Evolutionary conservation across 306 rosid species (phyloP).

Genomic region (Clitoria ternatea): DNA sequence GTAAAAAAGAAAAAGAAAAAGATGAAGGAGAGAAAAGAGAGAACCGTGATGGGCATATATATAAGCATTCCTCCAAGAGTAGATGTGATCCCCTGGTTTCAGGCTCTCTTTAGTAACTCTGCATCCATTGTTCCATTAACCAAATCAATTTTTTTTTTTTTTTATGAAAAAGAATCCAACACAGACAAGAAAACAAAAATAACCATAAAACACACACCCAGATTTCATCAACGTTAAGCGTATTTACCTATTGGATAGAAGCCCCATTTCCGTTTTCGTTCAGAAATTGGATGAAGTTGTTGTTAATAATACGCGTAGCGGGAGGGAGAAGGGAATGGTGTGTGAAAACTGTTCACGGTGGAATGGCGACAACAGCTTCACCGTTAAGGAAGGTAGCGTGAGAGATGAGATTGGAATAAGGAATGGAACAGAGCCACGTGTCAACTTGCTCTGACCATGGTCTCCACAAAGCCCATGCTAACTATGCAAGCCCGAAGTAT

Average conservation of each 20-base stretch:
- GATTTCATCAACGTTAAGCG: background rate
- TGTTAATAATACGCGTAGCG: no score
- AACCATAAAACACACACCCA: background rate
- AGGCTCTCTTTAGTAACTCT: conserved; percentile 57
- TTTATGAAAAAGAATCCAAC: background rate
- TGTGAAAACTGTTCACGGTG: background rate
- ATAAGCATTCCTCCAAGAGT: conserved; percentile 87
- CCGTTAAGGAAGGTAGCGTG: conserved; percentile 6
- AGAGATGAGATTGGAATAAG: background rate
- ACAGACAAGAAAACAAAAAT: background rate
- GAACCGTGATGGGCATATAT: conserved; percentile 93
- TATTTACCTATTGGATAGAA: conserved; percentile 85
- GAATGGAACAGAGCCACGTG: background rate
- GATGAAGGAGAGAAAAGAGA: background rate
- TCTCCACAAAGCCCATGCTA: no score
- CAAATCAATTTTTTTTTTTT: background rate
- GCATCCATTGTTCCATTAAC: conserved; percentile 9
- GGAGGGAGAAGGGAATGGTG: background rate
- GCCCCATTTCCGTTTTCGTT: conserved; percentile 43
- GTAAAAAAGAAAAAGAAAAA: background rate
- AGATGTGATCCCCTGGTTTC: conserved; percentile 89
- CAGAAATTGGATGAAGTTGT: no score
- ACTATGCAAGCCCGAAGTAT: no score
- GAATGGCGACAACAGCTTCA: conserved; percentile 12
- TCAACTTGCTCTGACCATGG: background rate